phyloP scores from a whole-genome alignment of 202 grass and related monocot genomes.

The Hordeum pubiflorum region DNA sequence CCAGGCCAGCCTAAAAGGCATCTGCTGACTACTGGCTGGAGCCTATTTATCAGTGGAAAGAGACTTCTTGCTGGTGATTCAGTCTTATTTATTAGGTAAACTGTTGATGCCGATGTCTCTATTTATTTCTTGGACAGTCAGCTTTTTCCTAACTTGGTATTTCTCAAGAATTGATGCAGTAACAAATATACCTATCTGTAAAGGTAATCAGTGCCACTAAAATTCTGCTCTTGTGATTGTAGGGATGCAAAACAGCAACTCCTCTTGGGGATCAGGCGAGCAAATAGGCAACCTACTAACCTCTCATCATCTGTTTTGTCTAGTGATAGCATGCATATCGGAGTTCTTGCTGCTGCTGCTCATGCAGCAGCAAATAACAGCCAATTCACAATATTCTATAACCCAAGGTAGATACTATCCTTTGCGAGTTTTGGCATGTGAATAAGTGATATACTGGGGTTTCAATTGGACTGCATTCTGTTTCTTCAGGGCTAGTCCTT shows the following conservation, averaged over 20 bases:
- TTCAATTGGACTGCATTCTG: neutral
- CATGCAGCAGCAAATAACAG: constrained; percentile 75
- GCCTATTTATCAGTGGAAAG: constrained; percentile 85
- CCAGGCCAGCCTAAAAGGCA: constrained; percentile 87
- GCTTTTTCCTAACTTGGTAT: constrained; percentile 4
- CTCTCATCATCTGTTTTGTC: constrained; percentile 80
- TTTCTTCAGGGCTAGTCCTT: constrained; percentile 61
- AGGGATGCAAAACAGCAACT: constrained; percentile 75
- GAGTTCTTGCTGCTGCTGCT: constrained; percentile 84
- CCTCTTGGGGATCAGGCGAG: constrained; percentile 65
- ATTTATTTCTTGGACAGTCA: neutral
- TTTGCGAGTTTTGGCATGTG: neutral
- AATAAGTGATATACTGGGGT: constrained; percentile 12
- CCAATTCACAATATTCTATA: constrained; percentile 81
- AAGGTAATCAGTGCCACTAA: constrained; percentile 9
- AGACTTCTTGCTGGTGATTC: constrained; percentile 84
- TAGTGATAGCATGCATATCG: constrained; percentile 94
- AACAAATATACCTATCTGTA: constrained; percentile 8
- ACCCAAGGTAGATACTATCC: constrained; percentile 55
- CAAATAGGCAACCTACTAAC: constrained; percentile 78
- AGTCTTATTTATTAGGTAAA: constrained; percentile 84
- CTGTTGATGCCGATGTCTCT: constrained; percentile 4
- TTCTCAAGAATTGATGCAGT: constrained; percentile 7
- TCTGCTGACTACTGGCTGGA: constrained; percentile 89
- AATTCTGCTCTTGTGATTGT: constrained; percentile 7